Conservation (phyloP, 768 basidiomycete genomes). For the Porpolomopsis calyptriformis region DNA sequence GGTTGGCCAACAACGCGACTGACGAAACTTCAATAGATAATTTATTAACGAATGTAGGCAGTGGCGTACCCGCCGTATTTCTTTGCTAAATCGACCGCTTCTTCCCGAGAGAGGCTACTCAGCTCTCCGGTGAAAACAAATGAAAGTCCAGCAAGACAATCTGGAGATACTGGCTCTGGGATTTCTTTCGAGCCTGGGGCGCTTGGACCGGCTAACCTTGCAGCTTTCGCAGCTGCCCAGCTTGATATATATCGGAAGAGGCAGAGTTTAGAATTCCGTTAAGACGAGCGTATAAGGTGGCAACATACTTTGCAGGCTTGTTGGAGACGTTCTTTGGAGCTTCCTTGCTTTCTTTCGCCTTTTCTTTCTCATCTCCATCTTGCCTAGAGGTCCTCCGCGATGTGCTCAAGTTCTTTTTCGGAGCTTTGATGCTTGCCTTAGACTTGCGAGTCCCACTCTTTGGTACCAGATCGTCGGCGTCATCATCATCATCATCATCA, state of each 20-base stretch:
- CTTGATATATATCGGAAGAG: slow-evolving; percentile 12
- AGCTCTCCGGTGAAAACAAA: slow-evolving; percentile 97
- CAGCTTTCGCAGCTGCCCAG: slow-evolving; percentile 30
- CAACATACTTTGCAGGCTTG: slow-evolving; percentile 5
- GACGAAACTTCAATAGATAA: slow-evolving; percentile 4
- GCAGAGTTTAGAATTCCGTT: background rate
- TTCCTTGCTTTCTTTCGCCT: slow-evolving; percentile 7
- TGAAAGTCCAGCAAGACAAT: slow-evolving; percentile 74
- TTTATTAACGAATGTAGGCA: background rate
- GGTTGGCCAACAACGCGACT: slow-evolving; percentile 84
- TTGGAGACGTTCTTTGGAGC: background rate
- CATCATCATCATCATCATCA: slow-evolving; percentile 16
- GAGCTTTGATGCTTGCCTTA: slow-evolving; percentile 15
- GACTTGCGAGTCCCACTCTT: slow-evolving; percentile 13
- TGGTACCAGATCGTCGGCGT: slow-evolving; percentile 11
- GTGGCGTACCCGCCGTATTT: slow-evolving; percentile 77
- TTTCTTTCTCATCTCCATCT: background rate
- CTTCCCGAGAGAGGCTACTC: slow-evolving; percentile 76
- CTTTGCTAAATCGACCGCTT: slow-evolving; percentile 80
- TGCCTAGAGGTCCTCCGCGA: slow-evolving; percentile 9
- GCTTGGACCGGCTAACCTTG: slow-evolving; percentile 37
- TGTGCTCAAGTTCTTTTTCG: slow-evolving; percentile 8
- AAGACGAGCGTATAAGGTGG: background rate
- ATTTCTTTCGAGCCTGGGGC: slow-evolving; percentile 61
- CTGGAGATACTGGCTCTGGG: slow-evolving; percentile 51